phyloP scores from a whole-genome alignment of 108 stramenopile species.

The Epipyxis sp. region DNA sequence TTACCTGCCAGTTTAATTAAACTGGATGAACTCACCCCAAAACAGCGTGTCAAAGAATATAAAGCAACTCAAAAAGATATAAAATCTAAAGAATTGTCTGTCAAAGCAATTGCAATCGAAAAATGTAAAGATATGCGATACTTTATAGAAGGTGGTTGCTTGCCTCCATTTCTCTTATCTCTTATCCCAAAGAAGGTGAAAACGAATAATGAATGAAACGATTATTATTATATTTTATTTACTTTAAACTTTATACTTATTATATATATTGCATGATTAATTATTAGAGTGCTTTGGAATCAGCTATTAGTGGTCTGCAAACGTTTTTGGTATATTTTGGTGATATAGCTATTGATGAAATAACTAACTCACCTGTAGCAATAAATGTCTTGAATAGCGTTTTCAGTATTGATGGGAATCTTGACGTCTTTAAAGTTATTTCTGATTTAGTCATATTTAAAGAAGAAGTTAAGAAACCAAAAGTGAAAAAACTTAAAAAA shows the following conservation, averaged over 20 bases:
- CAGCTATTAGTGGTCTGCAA: no score
- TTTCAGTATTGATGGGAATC: neutral
- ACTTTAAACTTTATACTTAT: no score
- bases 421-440: neutral
- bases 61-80: slow-evolving; percentile 1
- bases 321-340: no score
- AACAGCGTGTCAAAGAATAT: slow-evolving; percentile 20
- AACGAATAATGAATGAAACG: no score
- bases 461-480: neutral
- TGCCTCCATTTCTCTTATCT: neutral
- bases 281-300: neutral
- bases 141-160: neutral
- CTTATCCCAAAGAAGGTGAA: neutral
- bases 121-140: neutral
- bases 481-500: no score
- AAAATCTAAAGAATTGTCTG: neutral
- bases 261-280: neutral
- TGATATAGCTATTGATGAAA: no score
- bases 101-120: neutral
- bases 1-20: no score
- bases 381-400: no score
- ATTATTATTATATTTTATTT: no score
- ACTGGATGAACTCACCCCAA: neutral
- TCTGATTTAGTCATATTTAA: neutral
- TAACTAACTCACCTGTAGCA: no score